Conservation (phyloP, 2,329 filamentous ascomycete species). For the Fusarium lyarnte region DNA sequence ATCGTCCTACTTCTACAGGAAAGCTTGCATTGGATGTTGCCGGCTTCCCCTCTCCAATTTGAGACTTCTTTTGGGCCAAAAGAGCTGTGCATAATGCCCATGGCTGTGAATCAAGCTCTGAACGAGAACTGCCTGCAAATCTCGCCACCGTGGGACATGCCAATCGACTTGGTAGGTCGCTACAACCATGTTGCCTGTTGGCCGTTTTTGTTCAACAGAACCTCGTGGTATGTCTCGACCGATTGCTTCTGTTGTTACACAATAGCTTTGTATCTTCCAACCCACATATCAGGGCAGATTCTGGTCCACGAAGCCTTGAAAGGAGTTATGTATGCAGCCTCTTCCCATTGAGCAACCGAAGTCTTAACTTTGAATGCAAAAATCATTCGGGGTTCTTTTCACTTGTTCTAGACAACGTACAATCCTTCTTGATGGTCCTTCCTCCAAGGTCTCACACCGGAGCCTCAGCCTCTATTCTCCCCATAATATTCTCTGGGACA, state of each 20-base stretch:
- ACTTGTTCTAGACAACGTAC: constrained; percentile 2
- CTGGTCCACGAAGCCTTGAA: neutral
- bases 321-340: neutral
- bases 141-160: constrained; percentile 22
- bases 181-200: neutral
- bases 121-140: constrained; percentile 2
- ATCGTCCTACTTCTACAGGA: constrained; percentile 12
- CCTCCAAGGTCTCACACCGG: constrained; percentile 29
- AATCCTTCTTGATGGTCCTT: constrained; percentile 4
- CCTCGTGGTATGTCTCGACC: constrained; percentile 12
- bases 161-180: neutral
- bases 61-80: neutral
- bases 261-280: neutral
- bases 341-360: neutral
- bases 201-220: constrained; percentile 21
- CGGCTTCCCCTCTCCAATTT: constrained; percentile 5
- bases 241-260: constrained; percentile 18
- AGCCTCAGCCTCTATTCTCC: constrained; percentile 24
- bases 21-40: constrained; percentile 8
- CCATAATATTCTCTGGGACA: constrained; percentile 8
- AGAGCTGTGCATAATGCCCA: constrained; percentile 2
- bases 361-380: neutral
- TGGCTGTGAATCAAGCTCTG: constrained; percentile 1
- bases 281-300: neutral
- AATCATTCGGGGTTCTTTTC: neutral